Evolutionary conservation across 163 green algal genomes (phyloP), one percentile per base, ranked within the genome.

Genomic region (Prototheca wickerhamii): DNA sequence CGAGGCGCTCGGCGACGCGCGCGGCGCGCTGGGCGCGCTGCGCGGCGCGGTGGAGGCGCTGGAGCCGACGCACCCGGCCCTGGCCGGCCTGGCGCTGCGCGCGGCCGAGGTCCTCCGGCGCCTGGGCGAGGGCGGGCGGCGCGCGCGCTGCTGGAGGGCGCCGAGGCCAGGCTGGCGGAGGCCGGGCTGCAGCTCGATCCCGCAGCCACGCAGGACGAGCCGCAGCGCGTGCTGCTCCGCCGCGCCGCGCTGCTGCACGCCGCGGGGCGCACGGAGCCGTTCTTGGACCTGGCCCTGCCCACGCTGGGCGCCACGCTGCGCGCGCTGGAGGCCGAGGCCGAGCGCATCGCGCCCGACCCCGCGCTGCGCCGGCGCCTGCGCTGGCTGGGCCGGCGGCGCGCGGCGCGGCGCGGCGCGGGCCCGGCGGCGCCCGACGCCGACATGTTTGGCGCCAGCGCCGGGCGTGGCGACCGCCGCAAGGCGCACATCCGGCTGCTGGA

Each of bases 21-120:
- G 71, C 20, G 55, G 46, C 17, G 73, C 67, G 3, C n/a, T 83
- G 7, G 30, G 58, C 54, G 68, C 80, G 54, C 81, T 30, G 12
- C 23, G 80, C 44, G n/a, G 58, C 37, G 61, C 65, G n/a, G 28
- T 72, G 33, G 55, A 42, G 4, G 44, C 35, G 1, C 51, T 82
- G 56, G 66, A 53, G 3, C 46, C 50, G 1, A 58, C 52, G 12
- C 61, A 82, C 28, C 50, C 68, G 1, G 65, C 60, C 23, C 79
- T 72, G 55, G 55, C 63, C 0, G 76, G 76, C 15, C 72, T 72
- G 0, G 58, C 63, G 12, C n/a, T 84, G 44, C 65, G 70, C 1
- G 67, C 85, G 57, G 75, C 79, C 17, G 75, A 86, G 65, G 68
- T 81, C 34, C 76, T 76, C 40, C 20, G 63, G 17, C 66, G 81